Percentiles rank a stretch among this genome's conserved stretches.
Evolutionary conservation across 805 yeast genomes (phyloP).

Genomic region (Ogataea pignaliae): DNA sequence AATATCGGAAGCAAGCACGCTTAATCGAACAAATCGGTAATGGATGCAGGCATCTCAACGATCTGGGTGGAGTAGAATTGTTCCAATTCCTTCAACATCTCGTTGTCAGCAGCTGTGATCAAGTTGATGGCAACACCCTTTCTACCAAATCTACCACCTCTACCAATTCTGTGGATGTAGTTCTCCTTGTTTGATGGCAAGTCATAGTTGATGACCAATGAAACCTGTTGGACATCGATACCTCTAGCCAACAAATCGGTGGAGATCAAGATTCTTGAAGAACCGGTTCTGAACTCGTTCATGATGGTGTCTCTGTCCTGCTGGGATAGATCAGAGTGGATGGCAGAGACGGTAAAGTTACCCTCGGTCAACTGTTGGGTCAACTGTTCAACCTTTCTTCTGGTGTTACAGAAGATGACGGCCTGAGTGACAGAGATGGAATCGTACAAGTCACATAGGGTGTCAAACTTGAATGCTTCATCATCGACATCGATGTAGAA

Average conservation of each 20-base stretch:
- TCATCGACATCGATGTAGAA: conserved; percentile 85
- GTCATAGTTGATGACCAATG: conserved; percentile 92
- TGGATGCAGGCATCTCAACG: conserved; percentile 74
- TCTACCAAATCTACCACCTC: conserved; percentile 98
- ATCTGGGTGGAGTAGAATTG: conserved; percentile 70
- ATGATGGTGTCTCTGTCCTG: conserved; percentile 90
- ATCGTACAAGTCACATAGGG: conserved; percentile 91
- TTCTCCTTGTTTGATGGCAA: conserved; percentile 90
- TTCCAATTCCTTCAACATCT: conserved; percentile 70
- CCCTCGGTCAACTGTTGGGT: conserved; percentile 72
- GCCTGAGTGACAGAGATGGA: conserved; percentile 95
- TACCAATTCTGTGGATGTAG: conserved; percentile 95
- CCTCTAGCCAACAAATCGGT: conserved; percentile 99
- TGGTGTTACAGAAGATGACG: conserved; percentile 96
- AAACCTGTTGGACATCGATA: conserved; percentile 97
- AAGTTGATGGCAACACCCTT: conserved; percentile 97
- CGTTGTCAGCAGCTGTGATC: conserved; percentile 74
- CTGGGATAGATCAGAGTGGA: conserved; percentile 97
- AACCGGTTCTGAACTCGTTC: conserved; percentile 93
- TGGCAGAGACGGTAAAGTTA: conserved; percentile 88
- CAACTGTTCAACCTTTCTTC: conserved; percentile 90
- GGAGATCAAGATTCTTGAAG: conserved; percentile 88
- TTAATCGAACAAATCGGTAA: conserved; percentile 43
- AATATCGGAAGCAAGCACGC: not conserved
- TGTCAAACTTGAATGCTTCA: conserved; percentile 93